Evolutionary conservation across 345 rosid genomes (phyloP), one percentile per base, ranked within the genome.

Genomic region (Noccaea bulbosa): DNA sequence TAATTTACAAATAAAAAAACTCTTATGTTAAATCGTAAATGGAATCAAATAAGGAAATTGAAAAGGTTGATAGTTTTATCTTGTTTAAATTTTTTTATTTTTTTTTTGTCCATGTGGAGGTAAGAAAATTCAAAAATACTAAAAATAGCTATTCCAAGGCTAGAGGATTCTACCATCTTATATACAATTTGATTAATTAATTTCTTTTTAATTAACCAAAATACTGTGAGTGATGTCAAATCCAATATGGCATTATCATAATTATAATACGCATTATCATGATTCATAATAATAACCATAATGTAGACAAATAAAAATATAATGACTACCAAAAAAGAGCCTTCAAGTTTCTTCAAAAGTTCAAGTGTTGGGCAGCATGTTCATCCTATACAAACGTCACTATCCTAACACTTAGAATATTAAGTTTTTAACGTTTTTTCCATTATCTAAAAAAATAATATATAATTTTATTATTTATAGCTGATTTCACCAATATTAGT

Each of bases 131-230:
- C 41, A 48, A 68, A 50, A 65, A 16, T 10, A 11, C 20, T 16
- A 44, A 22, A 58, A 58, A 32, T 46, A 69, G 48, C 57, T 37
- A 66, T 58, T 69, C 74, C 74, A 38, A 69, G 33, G 41, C 59
- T 48, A 70, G 41, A 70, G 66, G 74, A 70, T 59, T 59, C 66
- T 58, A 11, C 11, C 50, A 38, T 34, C 17, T 41, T 11, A 11
- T 17, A 55, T 45, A 17, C 10, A 12, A 11, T 22, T 4, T 49
- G 4, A 9, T 8, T 11, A 49, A 10, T 32, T 44, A 43, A 7
- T 15, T 41, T 44, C 22, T 46, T 12, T n/a, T 20, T 69, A 47
- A 48, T 20, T 69, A 47, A 48, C 33, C 38, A 53, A 34, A 38
- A 48, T 4, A 48, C 17, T 3, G 46, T 45, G 55, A 69, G 39